Percentiles rank a stretch among this genome's conserved stretches.
phyloP scores from a whole-genome alignment of 371 early-diverging fungal genomes.

The Saksenaea vasiformis region DNA sequence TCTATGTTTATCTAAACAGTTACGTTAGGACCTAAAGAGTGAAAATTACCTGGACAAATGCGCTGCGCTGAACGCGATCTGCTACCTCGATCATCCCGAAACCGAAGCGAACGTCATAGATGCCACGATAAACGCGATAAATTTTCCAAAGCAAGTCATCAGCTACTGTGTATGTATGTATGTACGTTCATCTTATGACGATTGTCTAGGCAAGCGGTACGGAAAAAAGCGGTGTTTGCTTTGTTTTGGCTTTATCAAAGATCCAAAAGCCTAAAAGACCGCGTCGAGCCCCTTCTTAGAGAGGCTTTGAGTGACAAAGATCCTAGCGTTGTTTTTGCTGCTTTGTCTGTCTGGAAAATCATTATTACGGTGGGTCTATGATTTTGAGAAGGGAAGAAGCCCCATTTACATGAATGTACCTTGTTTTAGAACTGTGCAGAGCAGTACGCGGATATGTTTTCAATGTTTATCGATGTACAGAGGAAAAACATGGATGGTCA shows the following conservation, averaged over 20 bases:
- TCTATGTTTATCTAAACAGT: background rate
- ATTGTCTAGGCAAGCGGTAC: conserved; percentile 41
- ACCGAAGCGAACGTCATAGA: conserved; percentile 37
- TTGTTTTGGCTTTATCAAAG: conserved; percentile 34
- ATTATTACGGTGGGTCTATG: conserved; percentile 24
- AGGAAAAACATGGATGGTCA: conserved; percentile 41
- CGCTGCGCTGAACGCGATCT: conserved; percentile 45
- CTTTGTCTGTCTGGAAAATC: conserved; percentile 39
- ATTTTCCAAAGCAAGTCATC: conserved; percentile 39
- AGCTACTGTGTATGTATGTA: too few relatives aligned
- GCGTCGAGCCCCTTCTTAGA: conserved; percentile 35
- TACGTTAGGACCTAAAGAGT: conserved; percentile 39
- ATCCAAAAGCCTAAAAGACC: conserved; percentile 20
- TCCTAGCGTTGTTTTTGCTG: conserved; percentile 46
- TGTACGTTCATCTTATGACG: too few relatives aligned
- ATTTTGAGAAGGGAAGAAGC: background rate
- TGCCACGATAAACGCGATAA: conserved; percentile 25
- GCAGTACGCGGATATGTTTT: conserved; percentile 32
- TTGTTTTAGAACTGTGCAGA: conserved; percentile 27
- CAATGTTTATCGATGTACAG: conserved; percentile 34
- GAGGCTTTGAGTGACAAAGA: conserved; percentile 47
- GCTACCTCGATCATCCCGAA: conserved; percentile 43
- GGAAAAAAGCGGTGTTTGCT: conserved; percentile 46
- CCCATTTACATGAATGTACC: background rate
- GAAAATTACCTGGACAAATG: conserved; percentile 40